Percentiles rank a stretch among this genome's conserved stretches.
Conservation (phyloP, 495 filamentous ascomycete species). For the Podospora comata region DNA sequence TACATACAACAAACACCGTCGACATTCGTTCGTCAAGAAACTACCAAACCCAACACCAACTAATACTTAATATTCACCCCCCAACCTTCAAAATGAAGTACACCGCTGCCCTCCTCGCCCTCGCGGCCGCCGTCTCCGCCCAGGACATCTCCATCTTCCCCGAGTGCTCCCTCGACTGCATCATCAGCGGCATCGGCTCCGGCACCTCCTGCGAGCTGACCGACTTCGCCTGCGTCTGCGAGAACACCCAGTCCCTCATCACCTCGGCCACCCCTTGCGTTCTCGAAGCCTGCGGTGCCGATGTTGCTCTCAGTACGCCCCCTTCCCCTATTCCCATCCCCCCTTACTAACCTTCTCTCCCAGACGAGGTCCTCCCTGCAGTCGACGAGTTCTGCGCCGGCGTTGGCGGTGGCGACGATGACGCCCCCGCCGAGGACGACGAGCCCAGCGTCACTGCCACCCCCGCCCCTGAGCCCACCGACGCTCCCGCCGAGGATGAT, state of each 20-base stretch:
- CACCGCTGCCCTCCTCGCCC: slow-evolving; percentile 34
- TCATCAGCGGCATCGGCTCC: slow-evolving; percentile 31
- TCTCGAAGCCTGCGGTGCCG: slow-evolving; percentile 32
- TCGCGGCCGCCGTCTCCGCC: slow-evolving; percentile 37
- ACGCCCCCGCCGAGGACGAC: slow-evolving; percentile 9
- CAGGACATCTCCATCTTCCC: slow-evolving; percentile 40
- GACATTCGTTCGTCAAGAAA: slow-evolving; percentile 1
- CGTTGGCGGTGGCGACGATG: slow-evolving; percentile 20
- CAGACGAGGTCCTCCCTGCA: slow-evolving; percentile 41
- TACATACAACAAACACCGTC: neutral
- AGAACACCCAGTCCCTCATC: slow-evolving; percentile 32
- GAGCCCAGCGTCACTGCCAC: slow-evolving; percentile 13
- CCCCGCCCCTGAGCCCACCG: slow-evolving; percentile 14
- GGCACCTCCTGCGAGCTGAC: slow-evolving; percentile 35
- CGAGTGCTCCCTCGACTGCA: slow-evolving; percentile 40
- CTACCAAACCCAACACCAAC: neutral
- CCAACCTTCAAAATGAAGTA: slow-evolving; percentile 40
- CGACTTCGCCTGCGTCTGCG: slow-evolving; percentile 48
- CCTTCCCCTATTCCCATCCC: neutral
- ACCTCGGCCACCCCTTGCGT: slow-evolving; percentile 39
- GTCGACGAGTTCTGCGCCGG: slow-evolving; percentile 34
- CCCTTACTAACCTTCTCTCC: slow-evolving; percentile 7
- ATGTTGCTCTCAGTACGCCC: slow-evolving; percentile 32
- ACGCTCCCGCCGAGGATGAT: slow-evolving; percentile 15
- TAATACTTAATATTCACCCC: slow-evolving; percentile 1